Evolutionary conservation across 192 early-diverging fungal species (phyloP), one percentile per base, ranked within the genome.

Genomic region (Cladochytrium replicatum): DNA sequence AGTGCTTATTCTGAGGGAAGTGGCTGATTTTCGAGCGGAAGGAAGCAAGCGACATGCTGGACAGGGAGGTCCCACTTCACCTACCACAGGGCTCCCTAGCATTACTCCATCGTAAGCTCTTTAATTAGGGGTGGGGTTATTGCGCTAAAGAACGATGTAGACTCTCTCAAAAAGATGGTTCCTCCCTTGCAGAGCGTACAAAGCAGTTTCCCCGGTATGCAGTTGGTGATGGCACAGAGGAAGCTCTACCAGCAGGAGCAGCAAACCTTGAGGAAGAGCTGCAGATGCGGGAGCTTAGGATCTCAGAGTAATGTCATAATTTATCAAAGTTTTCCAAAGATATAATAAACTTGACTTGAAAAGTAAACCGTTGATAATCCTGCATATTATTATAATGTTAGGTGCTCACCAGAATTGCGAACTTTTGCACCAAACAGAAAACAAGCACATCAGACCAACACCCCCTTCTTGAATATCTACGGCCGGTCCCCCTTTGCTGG

Each of bases 1-100:
- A 75, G 67, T 59, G 41, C 47, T 75, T n/a, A 71, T 75, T 48
- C 54, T 63, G 19, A 46, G 50, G 22, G 73, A 75, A 44, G 55
- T 75, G 8, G 29, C 29, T 9, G 31, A 34, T 25, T 60, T 60
- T 60, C 55, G 54, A 63, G 40, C 46, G 54, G 7, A 48, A 64
- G 39, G 22, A 6, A 13, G 57, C 37, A 54, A 41, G 22, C 19
- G 38, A 29, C 5, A 24, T 28, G 41, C 19, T 27, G 9, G 39
- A 9, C 19, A 21, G 38, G 32, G 41, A 31, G 17, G 32, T 29
- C 31, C 50, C 49, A 13, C 41, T 7, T 38, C 44, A 42, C 32
- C 26, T 60, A 31, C 54, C 58, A 1, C 58, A n/a, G n/a, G n/a
- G n/a, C n/a, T n/a, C n/a, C n/a, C n/a, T n/a, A n/a, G n/a, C n/a